Conservation (phyloP, 2,329 filamentous ascomycete genomes). For the Cadophora sp. region DNA sequence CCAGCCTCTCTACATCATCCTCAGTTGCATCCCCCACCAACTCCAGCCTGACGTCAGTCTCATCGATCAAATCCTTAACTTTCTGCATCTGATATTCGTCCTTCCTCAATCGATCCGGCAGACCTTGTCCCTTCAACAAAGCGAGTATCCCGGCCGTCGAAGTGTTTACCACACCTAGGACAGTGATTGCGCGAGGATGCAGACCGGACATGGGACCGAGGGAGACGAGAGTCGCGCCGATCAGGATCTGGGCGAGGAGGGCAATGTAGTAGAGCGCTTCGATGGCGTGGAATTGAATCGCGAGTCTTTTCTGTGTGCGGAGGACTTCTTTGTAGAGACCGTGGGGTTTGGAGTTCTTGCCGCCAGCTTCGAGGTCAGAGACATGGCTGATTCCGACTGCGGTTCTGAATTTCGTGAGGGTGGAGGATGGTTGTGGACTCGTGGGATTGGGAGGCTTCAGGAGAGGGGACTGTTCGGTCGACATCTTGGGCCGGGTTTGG, state of each 20-base stretch:
- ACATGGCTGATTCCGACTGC: conserved; percentile 38
- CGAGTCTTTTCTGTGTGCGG: conserved; percentile 44
- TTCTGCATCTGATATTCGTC: conserved; percentile 55
- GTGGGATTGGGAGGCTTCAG: conserved; percentile 17
- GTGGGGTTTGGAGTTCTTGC: conserved; percentile 27
- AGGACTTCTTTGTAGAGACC: conserved; percentile 51
- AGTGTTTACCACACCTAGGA: conserved; percentile 68
- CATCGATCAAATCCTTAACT: conserved; percentile 61
- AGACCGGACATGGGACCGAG: conserved; percentile 54
- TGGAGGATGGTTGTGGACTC: conserved; percentile 13
- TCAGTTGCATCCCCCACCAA: conserved; percentile 30
- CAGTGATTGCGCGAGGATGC: conserved; percentile 59
- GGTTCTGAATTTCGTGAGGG: conserved; percentile 37
- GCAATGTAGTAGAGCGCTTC: conserved; percentile 50
- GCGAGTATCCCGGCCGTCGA: conserved; percentile 67
- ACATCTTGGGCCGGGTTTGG: conserved; percentile 8
- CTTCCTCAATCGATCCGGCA: conserved; percentile 55
- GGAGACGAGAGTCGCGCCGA: conserved; percentile 55
- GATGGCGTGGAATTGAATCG: conserved; percentile 46
- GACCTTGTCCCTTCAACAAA: conserved; percentile 58
- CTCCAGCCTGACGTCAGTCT: conserved; percentile 56
- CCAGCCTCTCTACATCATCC: conserved; percentile 35
- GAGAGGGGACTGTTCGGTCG: conserved; percentile 33
- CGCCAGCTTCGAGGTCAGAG: conserved; percentile 34
- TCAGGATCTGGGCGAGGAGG: conserved; percentile 55